phyloP scores from a whole-genome alignment of 2,329 filamentous ascomycete species.

The Venturia nashicola region DNA sequence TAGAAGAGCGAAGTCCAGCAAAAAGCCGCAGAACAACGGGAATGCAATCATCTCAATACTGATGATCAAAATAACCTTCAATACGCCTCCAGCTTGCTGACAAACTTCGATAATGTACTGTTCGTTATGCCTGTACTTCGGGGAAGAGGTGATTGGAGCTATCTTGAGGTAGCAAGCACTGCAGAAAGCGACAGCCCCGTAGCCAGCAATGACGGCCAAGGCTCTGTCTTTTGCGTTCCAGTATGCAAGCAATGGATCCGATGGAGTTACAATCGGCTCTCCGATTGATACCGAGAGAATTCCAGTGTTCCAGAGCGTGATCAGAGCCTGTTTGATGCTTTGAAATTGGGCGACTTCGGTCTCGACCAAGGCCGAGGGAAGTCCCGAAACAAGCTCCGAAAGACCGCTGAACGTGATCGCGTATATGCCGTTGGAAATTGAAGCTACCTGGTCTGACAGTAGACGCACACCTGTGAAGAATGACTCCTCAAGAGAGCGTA shows the following conservation, averaged over 20 bases:
- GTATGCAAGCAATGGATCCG: slow-evolving; percentile 26
- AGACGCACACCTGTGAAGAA: not conserved
- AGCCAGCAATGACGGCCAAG: slow-evolving; percentile 72
- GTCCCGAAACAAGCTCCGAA: not conserved
- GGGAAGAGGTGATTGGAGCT: slow-evolving; percentile 50
- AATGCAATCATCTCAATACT: slow-evolving; percentile 99
- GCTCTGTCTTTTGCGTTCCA: slow-evolving; percentile 43
- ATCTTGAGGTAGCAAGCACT: slow-evolving; percentile 72
- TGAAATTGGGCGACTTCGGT: not conserved
- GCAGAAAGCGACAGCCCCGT: slow-evolving; percentile 59
- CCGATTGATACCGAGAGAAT: slow-evolving; percentile 4
- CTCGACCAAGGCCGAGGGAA: not conserved
- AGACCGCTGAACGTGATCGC: not conserved
- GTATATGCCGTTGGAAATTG: not conserved
- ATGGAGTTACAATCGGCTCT: slow-evolving; percentile 9
- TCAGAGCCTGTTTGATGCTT: not conserved
- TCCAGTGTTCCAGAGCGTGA: slow-evolving; percentile 4
- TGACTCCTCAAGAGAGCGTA: slow-evolving; percentile 2
- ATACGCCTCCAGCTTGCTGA: slow-evolving; percentile 86
- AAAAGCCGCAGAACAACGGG: slow-evolving; percentile 83
- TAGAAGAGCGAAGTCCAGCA: slow-evolving; percentile 78
- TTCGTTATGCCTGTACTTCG: slow-evolving; percentile 48
- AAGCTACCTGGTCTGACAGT: not conserved
- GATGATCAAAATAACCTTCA: slow-evolving; percentile 97
- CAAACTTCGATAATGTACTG: slow-evolving; percentile 69